These are phyloP conservation scores for Boletus eberwhitei DNA, from an alignment of 768 basidiomycete species.

Conservation along the genomic window DNA sequence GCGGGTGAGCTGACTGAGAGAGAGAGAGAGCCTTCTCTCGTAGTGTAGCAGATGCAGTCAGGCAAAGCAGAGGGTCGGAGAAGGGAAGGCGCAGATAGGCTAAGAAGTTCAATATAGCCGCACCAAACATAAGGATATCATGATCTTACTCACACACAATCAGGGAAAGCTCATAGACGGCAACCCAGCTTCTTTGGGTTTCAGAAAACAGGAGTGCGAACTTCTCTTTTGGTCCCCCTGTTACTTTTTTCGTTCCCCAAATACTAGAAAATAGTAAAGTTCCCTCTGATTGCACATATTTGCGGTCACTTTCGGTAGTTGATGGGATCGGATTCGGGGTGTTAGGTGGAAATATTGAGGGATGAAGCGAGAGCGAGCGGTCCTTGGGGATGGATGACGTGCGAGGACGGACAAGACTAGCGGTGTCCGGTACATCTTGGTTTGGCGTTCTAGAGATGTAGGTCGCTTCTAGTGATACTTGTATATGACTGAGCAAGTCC, in stretches of 20 bases:
- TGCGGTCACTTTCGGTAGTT: constrained; percentile 66
- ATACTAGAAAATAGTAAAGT: constrained; percentile 65
- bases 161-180: constrained; percentile 73
- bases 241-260: constrained; percentile 61
- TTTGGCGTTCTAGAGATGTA: constrained; percentile 58
- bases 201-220: constrained; percentile 70
- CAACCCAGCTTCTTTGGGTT: constrained; percentile 64
- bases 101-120: constrained; percentile 28
- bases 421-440: constrained; percentile 36
- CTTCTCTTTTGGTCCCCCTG: constrained; percentile 46
- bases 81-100: constrained; percentile 73
- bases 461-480: constrained; percentile 77
- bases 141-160: constrained; percentile 64
- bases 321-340: constrained; percentile 85
- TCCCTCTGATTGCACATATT: constrained; percentile 78
- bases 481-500: constrained; percentile 62
- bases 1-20: constrained; percentile 36
- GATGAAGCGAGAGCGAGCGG: constrained; percentile 40
- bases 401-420: constrained; percentile 50
- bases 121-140: not conserved
- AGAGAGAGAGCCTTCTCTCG: constrained; percentile 67
- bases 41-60: constrained; percentile 86
- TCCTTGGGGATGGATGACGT: constrained; percentile 43
- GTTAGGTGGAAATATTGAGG: constrained; percentile 73
- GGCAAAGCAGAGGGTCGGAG: constrained; percentile 71